A percentile compares a stretch with the other conserved stretches of the same genome.
Conservation (phyloP, 2,329 filamentous ascomycete genomes). For the Hypoxylon sp. region DNA sequence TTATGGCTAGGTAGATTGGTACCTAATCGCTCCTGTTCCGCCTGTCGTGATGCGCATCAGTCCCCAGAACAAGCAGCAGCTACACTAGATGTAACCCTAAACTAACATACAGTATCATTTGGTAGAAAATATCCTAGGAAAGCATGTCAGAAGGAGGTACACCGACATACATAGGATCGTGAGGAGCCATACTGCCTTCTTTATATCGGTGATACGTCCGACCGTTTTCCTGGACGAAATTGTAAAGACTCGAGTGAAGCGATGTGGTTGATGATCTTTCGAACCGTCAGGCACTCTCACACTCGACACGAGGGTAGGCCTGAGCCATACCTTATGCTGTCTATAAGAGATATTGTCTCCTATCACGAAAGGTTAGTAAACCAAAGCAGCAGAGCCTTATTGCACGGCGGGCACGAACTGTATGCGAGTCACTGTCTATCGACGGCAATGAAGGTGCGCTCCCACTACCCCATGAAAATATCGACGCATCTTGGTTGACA, state of each 20-base stretch:
- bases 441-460: slow-evolving; percentile 42
- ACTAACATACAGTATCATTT: slow-evolving; percentile 41
- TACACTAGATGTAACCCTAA: too few species aligned
- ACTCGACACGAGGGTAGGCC: too few species aligned
- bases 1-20: background rate
- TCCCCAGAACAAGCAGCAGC: background rate
- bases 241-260: slow-evolving; percentile 40
- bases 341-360: slow-evolving; percentile 24
- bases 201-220: slow-evolving; percentile 47
- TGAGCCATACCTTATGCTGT: slow-evolving; percentile 24
- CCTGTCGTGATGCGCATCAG: slow-evolving; percentile 24
- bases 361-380: too few species aligned
- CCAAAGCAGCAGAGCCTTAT: too few species aligned
- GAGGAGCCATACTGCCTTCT: slow-evolving; percentile 42
- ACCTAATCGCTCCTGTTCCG: slow-evolving; percentile 47
- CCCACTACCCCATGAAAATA: slow-evolving; percentile 39
- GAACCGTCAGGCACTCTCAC: slow-evolving; percentile 9
- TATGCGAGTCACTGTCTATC: slow-evolving; percentile 34
- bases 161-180: background rate
- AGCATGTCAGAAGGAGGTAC: background rate
- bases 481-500: slow-evolving; percentile 22
- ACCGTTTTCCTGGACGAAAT: slow-evolving; percentile 44
- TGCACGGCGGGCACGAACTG: slow-evolving; percentile 34
- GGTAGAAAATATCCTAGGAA: slow-evolving; percentile 46
- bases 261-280: slow-evolving; percentile 44